These are phyloP conservation scores for Ordospora pajunii DNA, from an alignment of 371 early-diverging fungal species.

Conservation along the genomic window DNA sequence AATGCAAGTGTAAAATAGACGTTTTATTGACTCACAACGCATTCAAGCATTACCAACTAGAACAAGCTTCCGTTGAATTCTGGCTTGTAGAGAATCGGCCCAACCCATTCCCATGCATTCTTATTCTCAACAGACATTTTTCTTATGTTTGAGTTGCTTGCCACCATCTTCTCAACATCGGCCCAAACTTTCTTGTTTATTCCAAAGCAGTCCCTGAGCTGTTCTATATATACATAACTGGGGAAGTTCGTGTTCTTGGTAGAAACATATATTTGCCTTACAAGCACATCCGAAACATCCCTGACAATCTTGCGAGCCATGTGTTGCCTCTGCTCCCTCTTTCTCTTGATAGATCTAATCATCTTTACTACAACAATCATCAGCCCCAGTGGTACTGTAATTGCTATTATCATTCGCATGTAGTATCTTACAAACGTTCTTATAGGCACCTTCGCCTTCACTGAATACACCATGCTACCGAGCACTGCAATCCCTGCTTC, in stretches of 20 bases:
- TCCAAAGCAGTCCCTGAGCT: slow-evolving; percentile 42
- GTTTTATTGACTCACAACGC: too few species aligned
- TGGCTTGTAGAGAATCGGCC: slow-evolving; percentile 26
- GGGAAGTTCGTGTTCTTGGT: slow-evolving; percentile 22
- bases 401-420: not conserved
- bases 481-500: not conserved
- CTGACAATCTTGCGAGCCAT: slow-evolving; percentile 14
- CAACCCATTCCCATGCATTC: slow-evolving; percentile 44
- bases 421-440: slow-evolving; percentile 25
- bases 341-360: not conserved
- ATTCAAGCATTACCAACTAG: not conserved
- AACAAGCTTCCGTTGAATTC: slow-evolving; percentile 10
- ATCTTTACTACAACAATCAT: slow-evolving; percentile 1
- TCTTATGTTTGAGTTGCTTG: slow-evolving; percentile 39
- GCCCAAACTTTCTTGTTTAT: slow-evolving; percentile 32
- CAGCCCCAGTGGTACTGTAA: not conserved
- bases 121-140: not conserved
- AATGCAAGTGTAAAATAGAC: too few species aligned
- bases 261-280: slow-evolving; percentile 45
- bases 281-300: slow-evolving; percentile 28
- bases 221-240: slow-evolving; percentile 27
- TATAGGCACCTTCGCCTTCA: slow-evolving; percentile 4
- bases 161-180: slow-evolving; percentile 22
- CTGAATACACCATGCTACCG: slow-evolving; percentile 4
- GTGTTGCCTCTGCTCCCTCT: not conserved